phyloP scores from a whole-genome alignment of 768 basidiomycete genomes.

The Hericium coralloides region DNA sequence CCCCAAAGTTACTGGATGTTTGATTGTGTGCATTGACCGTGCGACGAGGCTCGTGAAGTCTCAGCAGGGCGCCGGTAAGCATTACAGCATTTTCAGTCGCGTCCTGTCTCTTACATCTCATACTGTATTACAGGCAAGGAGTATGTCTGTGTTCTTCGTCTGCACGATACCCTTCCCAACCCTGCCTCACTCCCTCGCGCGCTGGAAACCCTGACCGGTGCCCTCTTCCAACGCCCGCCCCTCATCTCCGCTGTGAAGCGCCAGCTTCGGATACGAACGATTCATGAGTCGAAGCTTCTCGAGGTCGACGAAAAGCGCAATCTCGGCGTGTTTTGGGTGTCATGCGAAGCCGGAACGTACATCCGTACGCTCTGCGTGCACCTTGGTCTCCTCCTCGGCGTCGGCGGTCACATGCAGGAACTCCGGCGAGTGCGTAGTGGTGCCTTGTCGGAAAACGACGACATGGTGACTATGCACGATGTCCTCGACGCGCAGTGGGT shows the following conservation, averaged over 20 bases:
- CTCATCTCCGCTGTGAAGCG: slow-evolving; percentile 99
- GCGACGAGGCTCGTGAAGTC: slow-evolving; percentile 97
- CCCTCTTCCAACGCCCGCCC: slow-evolving; percentile 97
- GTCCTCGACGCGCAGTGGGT: slow-evolving; percentile 98
- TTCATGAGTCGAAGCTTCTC: slow-evolving; percentile 90
- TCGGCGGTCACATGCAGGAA: slow-evolving; percentile 99
- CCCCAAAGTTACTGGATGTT: slow-evolving; percentile 97
- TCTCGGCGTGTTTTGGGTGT: slow-evolving; percentile 96
- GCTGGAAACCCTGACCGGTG: slow-evolving; percentile 94
- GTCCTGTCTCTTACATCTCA: not conserved
- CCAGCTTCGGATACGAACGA: slow-evolving; percentile 93
- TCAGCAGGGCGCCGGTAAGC: slow-evolving; percentile 91
- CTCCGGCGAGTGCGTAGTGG: slow-evolving; percentile 90
- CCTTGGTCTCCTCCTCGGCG: slow-evolving; percentile 86
- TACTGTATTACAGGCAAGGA: slow-evolving; percentile 65
- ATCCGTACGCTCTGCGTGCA: slow-evolving; percentile 97
- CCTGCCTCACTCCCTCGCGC: slow-evolving; percentile 86
- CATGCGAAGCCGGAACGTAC: slow-evolving; percentile 96
- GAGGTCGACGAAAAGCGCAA: slow-evolving; percentile 98
- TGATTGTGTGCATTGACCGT: slow-evolving; percentile 98
- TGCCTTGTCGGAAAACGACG: slow-evolving; percentile 95
- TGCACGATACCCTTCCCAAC: slow-evolving; percentile 76
- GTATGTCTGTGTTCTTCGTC: slow-evolving; percentile 92
- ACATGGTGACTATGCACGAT: slow-evolving; percentile 99
- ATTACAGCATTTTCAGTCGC: not conserved